phyloP scores from a whole-genome alignment of 805 yeast genomes.

The Teunomyces lycoperdinae region DNA sequence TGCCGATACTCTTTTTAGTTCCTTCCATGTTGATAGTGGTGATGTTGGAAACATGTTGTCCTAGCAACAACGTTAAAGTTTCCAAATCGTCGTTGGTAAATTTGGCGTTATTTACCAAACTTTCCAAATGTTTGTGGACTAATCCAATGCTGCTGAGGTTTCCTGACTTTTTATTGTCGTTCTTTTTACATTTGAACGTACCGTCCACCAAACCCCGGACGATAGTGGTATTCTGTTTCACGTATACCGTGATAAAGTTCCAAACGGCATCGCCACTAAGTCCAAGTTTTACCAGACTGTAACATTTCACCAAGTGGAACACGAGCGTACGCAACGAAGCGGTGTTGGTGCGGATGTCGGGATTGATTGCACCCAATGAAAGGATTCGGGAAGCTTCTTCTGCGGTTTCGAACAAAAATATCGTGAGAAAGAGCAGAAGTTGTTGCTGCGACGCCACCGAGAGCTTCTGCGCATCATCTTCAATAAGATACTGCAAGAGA shows the following conservation, averaged over 20 bases:
- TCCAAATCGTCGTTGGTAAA: constrained; percentile 46
- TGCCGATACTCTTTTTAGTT: constrained; percentile 18
- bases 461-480: constrained; percentile 30
- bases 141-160: constrained; percentile 42
- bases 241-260: constrained; percentile 60
- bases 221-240: constrained; percentile 35
- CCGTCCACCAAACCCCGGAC: constrained; percentile 60
- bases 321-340: constrained; percentile 46
- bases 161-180: constrained; percentile 49
- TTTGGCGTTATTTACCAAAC: constrained; percentile 45
- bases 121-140: constrained; percentile 53
- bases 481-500: constrained; percentile 47
- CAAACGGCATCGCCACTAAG: constrained; percentile 61
- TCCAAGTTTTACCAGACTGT: constrained; percentile 55
- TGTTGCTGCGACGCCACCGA: constrained; percentile 58
- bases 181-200: constrained; percentile 43
- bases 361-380: constrained; percentile 70
- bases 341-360: constrained; percentile 59
- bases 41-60: constrained; percentile 29
- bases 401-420: constrained; percentile 58
- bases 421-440: constrained; percentile 52
- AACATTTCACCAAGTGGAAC: constrained; percentile 47
- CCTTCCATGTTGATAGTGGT: constrained; percentile 13
- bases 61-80: constrained; percentile 45
- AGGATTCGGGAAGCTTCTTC: constrained; percentile 59